Conservation (phyloP, 768 basidiomycete species). For the Termitomyces sp. region DNA sequence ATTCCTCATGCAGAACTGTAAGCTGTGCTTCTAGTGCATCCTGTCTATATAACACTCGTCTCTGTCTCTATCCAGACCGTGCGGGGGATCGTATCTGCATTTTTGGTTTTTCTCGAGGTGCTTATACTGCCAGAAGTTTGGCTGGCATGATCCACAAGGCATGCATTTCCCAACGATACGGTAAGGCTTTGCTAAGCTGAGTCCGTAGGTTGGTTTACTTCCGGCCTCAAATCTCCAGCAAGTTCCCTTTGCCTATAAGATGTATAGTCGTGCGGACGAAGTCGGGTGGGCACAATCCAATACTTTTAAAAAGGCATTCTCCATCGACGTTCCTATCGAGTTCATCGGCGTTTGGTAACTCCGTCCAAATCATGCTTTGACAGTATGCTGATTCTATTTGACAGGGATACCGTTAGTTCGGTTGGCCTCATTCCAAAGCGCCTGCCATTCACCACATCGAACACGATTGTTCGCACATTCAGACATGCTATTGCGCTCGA, state of each 20-base stretch:
- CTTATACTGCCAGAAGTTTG: conserved; percentile 46
- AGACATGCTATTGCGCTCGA: conserved; percentile 52
- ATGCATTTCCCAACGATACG: conserved; percentile 25
- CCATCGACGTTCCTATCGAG: conserved; percentile 40
- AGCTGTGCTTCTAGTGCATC: conserved; percentile 1
- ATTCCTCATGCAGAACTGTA: conserved; percentile 61
- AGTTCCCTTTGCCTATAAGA: conserved; percentile 59
- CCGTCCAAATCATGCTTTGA: neutral
- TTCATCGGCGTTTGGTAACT: conserved; percentile 50
- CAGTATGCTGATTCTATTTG: neutral
- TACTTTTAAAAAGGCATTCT: conserved; percentile 46
- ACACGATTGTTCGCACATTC: conserved; percentile 43
- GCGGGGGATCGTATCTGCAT: conserved; percentile 56
- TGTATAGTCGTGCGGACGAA: conserved; percentile 38
- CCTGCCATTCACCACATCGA: conserved; percentile 42
- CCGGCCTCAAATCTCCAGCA: conserved; percentile 54
- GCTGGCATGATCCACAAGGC: conserved; percentile 54
- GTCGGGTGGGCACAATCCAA: conserved; percentile 28
- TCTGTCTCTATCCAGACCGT: conserved; percentile 29
- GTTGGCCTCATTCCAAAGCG: conserved; percentile 42
- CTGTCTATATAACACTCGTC: neutral
- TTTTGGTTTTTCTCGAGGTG: conserved; percentile 52
- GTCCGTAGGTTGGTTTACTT: conserved; percentile 51
- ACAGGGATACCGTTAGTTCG: conserved; percentile 53
- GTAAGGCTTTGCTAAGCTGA: neutral